Percentiles rank a stretch among this genome's conserved stretches.
Conservation (phyloP, 371 early-diverging fungal species). For the Smittium culicis region DNA sequence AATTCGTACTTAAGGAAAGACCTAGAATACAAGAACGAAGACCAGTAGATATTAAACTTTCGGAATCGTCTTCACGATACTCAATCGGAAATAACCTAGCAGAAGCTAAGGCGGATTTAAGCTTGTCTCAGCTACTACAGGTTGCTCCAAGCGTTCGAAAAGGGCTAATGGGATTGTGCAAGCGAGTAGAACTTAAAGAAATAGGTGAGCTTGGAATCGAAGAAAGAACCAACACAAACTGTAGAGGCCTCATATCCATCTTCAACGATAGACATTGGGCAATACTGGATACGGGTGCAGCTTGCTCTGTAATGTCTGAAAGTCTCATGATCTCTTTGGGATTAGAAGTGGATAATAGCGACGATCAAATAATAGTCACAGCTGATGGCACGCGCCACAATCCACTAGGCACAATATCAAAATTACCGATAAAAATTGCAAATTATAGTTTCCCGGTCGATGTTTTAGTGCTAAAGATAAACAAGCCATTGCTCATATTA, state of each 20-base stretch:
- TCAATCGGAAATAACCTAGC: background rate
- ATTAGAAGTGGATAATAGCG: constrained; percentile 1
- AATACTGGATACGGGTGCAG: constrained; percentile 2
- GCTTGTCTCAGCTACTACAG: background rate
- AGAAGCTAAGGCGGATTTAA: constrained; percentile 2
- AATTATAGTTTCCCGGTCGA: constrained; percentile 2
- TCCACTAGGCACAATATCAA: background rate
- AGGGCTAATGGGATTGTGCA: background rate
- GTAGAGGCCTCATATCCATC: background rate
- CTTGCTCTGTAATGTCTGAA: background rate
- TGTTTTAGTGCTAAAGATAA: constrained; percentile 4
- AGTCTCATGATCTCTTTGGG: background rate
- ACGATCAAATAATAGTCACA: background rate
- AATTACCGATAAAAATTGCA: background rate
- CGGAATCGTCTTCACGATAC: background rate
- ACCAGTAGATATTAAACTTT: background rate
- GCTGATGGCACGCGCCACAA: constrained; percentile 5
- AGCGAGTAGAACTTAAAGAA: constrained; percentile 2
- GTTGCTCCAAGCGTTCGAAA: background rate
- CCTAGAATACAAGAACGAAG: constrained; percentile 1
- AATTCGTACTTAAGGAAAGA: background rate
- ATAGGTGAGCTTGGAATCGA: background rate
- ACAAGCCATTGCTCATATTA: background rate
- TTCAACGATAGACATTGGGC: constrained; percentile 1
- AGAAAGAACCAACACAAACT: background rate